Evolutionary conservation across 148 eudicot genomes (phyloP).

Genomic region (Gaultheria prostrata): DNA sequence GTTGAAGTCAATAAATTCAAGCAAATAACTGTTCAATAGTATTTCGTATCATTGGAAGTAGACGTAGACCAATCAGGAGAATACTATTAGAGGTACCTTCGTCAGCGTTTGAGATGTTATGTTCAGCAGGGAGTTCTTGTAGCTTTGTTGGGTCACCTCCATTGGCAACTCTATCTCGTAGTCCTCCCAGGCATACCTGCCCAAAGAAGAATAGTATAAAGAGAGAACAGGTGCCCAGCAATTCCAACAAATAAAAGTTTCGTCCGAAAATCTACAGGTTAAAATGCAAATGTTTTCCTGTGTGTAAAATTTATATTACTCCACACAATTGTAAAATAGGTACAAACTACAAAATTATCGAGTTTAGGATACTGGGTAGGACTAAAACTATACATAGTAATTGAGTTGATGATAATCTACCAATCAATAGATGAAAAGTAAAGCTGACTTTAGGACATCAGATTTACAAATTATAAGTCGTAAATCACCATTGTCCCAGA

Average conservation of each 20-base stretch:
- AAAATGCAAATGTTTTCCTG: background rate
- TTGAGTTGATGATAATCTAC: background rate
- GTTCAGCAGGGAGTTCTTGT: conserved; percentile 43
- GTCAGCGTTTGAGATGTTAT: conserved; percentile 31
- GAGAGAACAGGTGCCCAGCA: conserved; percentile 4
- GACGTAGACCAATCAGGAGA: background rate
- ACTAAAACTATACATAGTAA: background rate
- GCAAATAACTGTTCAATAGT: background rate
- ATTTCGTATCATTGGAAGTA: background rate
- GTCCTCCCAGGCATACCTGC: conserved; percentile 57
- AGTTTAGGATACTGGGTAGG: background rate
- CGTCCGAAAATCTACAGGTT: background rate
- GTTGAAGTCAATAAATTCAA: background rate
- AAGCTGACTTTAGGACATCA: background rate
- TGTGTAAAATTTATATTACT: background rate
- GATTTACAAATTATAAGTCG: background rate
- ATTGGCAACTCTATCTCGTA: conserved; percentile 73
- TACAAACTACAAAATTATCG: background rate
- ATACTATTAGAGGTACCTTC: conserved; percentile 40
- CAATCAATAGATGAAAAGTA: background rate
- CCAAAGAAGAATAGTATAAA: conserved; percentile 4
- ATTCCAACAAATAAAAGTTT: conserved; percentile 6
- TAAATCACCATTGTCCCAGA: background rate
- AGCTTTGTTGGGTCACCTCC: conserved; percentile 82
- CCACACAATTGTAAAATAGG: background rate